These are phyloP conservation scores for Trichoderma atrobrunneum DNA, from an alignment of 2,329 filamentous ascomycete species.

Conservation along the genomic window DNA sequence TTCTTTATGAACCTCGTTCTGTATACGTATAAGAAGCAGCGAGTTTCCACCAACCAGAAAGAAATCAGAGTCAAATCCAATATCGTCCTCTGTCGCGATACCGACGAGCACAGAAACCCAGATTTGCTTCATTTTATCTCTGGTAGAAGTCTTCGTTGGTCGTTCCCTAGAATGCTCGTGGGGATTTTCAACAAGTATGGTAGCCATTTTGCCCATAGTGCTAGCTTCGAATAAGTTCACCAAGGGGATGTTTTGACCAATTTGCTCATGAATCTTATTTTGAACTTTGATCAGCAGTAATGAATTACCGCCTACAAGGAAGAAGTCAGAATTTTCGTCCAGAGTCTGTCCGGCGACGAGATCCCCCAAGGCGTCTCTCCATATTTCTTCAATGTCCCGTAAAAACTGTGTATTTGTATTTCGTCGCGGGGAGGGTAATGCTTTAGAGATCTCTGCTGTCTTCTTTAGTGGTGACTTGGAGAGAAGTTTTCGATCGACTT, in stretches of 20 bases:
- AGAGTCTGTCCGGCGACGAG: not conserved
- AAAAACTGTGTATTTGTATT: not conserved
- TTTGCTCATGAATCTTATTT: not conserved
- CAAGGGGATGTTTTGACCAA: not conserved
- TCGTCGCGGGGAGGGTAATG: not conserved
- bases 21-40: not conserved
- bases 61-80: not conserved
- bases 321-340: not conserved
- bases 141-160: not conserved
- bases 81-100: not conserved
- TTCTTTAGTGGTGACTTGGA: not conserved
- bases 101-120: not conserved
- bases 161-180: not conserved
- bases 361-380: not conserved
- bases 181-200: not conserved
- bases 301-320: not conserved
- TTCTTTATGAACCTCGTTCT: not conserved
- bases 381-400: not conserved
- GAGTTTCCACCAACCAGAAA: not conserved
- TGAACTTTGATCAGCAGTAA: not conserved
- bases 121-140: not conserved
- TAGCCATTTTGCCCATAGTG: not conserved
- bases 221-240: not conserved
- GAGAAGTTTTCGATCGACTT: not conserved
- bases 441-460: not conserved